Base-by-base conservation (phyloP, 768 basidiomycete genomes). In the Coprinellus aureogranulatus region DNA sequence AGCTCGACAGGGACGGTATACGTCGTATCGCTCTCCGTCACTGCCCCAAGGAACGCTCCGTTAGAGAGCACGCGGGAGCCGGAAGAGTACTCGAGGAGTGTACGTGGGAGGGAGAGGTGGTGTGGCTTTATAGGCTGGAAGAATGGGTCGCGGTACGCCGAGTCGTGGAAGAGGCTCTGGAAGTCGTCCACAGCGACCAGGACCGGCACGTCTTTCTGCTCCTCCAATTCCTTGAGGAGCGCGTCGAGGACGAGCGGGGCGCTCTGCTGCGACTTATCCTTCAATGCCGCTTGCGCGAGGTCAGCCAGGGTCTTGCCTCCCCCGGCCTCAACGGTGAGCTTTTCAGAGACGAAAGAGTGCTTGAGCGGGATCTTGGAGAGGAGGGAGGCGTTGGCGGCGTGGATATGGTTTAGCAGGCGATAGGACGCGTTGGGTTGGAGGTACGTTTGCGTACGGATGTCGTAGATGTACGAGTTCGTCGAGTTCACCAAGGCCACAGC, bases 121-220 rank as follows among this genome's bases (percentile, higher is more conserved):
- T 88, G 90, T 0, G 90, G 77, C 55, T 86, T 82, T 53, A 96
- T 84, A 11, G 75, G 65, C 8, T 76, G 74, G 70, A 86, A 92
- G 42, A 86, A 84, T 12, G 89, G 89, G 56, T 91, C 86, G 25
- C 85, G 82, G 72, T 95, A 95, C 26, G 73, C 66, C 0, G 88
- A 83, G 45, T 76, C 73, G 66, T 81, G 76, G 65, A 90, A 93
- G 25, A 97, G 70, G 0, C 91, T 80, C 68, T 96, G 94, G 68
- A 92, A 85, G 63, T 96, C 94, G 62, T 97, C 94, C 1, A 95
- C 77, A 0, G 93, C 94, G 28, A 95, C 73, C 6, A 97, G 68
- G 2, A 96, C 88, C 0, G 92, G 92, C 64, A 78, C 75, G 89
- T 78, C 67, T 1, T 75, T 84, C 66, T 95, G 93, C 42, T 65